Percentiles rank a stretch among this genome's conserved stretches.
phyloP scores from a whole-genome alignment of 2,329 filamentous ascomycete species.

The Pseudocercospora fuligena region DNA sequence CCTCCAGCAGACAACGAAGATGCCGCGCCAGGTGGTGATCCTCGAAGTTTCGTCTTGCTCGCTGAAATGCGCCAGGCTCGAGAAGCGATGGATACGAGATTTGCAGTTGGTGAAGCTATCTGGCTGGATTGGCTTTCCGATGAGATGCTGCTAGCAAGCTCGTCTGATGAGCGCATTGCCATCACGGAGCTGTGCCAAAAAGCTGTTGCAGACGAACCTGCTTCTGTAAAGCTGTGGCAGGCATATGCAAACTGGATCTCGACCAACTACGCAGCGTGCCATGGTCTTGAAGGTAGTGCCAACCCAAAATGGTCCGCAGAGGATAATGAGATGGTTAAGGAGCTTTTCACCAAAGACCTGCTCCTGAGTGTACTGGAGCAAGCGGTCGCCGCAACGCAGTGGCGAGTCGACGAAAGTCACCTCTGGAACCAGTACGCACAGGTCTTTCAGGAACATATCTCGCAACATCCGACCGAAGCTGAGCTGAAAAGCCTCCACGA shows the following conservation, averaged over 20 bases:
- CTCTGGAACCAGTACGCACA: slow-evolving; percentile 77
- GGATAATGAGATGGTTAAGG: slow-evolving; percentile 69
- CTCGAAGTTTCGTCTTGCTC: slow-evolving; percentile 51
- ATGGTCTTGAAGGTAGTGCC: slow-evolving; percentile 57
- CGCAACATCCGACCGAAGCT: slow-evolving; percentile 58
- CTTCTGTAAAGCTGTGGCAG: slow-evolving; percentile 75
- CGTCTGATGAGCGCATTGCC: slow-evolving; percentile 68
- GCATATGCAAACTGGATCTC: slow-evolving; percentile 80
- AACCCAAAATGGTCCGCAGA: slow-evolving; percentile 62
- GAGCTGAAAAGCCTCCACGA: slow-evolving; percentile 68
- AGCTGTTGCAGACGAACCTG: slow-evolving; percentile 72
- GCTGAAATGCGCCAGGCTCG: slow-evolving; percentile 55
- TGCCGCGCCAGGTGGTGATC: slow-evolving; percentile 34
- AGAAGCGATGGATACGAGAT: slow-evolving; percentile 65
- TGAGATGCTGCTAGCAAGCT: slow-evolving; percentile 65
- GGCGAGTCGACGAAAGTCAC: slow-evolving; percentile 77
- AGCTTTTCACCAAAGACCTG: slow-evolving; percentile 71
- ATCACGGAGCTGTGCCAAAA: slow-evolving; percentile 74
- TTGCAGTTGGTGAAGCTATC: slow-evolving; percentile 74
- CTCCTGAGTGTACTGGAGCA: slow-evolving; percentile 73
- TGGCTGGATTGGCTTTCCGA: slow-evolving; percentile 81
- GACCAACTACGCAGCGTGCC: slow-evolving; percentile 69
- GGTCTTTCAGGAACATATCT: slow-evolving; percentile 71
- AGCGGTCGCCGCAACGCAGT: slow-evolving; percentile 72
- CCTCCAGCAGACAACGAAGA: slow-evolving; percentile 33